These are phyloP conservation scores for Aspergillus sclerotiicarbonarius DNA, from an alignment of 495 filamentous ascomycete genomes.

Conservation along the genomic window DNA sequence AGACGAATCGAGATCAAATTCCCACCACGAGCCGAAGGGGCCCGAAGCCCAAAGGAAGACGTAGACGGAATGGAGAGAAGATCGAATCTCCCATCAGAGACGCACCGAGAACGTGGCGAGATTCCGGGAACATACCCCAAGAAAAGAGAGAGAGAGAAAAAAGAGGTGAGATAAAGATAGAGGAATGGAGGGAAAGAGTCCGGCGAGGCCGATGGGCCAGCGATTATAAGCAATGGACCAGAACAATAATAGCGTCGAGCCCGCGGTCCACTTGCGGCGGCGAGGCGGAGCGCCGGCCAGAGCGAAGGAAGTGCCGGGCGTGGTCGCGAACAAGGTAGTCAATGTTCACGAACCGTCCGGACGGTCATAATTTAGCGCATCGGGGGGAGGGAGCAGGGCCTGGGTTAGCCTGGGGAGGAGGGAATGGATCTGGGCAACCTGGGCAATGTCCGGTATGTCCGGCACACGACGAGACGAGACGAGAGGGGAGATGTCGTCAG, in stretches of 20 bases:
- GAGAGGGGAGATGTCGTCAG: too few species aligned
- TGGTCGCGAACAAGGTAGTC: conserved; percentile 1
- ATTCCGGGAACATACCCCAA: conserved; percentile 26
- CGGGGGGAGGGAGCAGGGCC: not conserved
- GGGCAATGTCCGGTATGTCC: too few species aligned
- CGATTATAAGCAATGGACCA: not conserved
- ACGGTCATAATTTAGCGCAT: too few species aligned
- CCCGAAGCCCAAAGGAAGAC: conserved; percentile 20
- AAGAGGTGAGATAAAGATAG: conserved; percentile 8
- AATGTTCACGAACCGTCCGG: not conserved
- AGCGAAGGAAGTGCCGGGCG: not conserved
- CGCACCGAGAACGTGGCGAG: conserved; percentile 14
- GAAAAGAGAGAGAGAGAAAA: conserved; percentile 8
- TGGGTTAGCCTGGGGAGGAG: not conserved
- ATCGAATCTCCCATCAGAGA: conserved; percentile 28
- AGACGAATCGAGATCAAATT: conserved; percentile 7
- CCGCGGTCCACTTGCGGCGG: conserved; percentile 18
- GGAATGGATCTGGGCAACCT: too few species aligned
- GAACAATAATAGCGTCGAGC: conserved; percentile 5
- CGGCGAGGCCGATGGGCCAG: conserved; percentile 13
- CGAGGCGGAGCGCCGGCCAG: conserved; percentile 19
- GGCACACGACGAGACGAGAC: too few species aligned
- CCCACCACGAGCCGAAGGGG: conserved; percentile 16
- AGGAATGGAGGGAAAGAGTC: conserved; percentile 12
- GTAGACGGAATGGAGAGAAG: conserved; percentile 33